Conservation (phyloP, 148 eudicot species). For the Polygonum maritimum region DNA sequence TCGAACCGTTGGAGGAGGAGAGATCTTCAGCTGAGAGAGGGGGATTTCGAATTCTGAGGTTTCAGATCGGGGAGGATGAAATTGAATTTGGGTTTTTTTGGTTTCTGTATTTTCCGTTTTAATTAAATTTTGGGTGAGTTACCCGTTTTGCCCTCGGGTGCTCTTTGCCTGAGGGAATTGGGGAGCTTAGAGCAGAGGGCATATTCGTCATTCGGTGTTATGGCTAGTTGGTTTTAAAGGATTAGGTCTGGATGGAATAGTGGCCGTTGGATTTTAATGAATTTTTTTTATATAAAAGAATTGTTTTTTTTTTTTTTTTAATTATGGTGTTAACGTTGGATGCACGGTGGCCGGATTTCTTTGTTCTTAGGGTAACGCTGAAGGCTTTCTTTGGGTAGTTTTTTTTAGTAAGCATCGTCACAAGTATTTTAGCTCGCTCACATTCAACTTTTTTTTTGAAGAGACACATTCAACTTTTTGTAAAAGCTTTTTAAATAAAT, state of each 20-base stretch:
- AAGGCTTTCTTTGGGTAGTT: not conserved
- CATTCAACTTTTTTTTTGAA: too few relatives aligned
- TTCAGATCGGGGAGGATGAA: constrained; percentile 5
- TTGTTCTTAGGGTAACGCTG: not conserved
- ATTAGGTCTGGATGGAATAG: constrained; percentile 1
- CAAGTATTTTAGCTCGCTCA: too few relatives aligned
- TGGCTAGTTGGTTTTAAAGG: not conserved
- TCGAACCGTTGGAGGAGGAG: not conserved
- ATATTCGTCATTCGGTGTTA: constrained; percentile 10
- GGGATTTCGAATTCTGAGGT: constrained; percentile 1
- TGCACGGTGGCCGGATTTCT: not conserved
- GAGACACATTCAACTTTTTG: too few relatives aligned
- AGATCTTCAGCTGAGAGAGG: constrained; percentile 21
- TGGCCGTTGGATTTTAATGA: constrained; percentile 7
- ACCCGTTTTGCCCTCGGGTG: constrained; percentile 8
- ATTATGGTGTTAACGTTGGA: not conserved
- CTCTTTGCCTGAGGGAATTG: not conserved
- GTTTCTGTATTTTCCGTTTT: not conserved
- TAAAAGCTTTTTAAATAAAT: too few relatives aligned
- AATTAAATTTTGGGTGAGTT: not conserved
- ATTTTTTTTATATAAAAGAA: too few relatives aligned
- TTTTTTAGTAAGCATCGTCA: too few relatives aligned
- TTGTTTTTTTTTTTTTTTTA: too few relatives aligned
- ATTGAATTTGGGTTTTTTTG: constrained; percentile 2
- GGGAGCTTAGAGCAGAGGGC: not conserved